Percentiles rank a stretch among this genome's conserved stretches.
These are phyloP conservation scores for Aegilops bicornis DNA, from an alignment of 176 grass and related monocot species.

Conservation along the genomic window DNA sequence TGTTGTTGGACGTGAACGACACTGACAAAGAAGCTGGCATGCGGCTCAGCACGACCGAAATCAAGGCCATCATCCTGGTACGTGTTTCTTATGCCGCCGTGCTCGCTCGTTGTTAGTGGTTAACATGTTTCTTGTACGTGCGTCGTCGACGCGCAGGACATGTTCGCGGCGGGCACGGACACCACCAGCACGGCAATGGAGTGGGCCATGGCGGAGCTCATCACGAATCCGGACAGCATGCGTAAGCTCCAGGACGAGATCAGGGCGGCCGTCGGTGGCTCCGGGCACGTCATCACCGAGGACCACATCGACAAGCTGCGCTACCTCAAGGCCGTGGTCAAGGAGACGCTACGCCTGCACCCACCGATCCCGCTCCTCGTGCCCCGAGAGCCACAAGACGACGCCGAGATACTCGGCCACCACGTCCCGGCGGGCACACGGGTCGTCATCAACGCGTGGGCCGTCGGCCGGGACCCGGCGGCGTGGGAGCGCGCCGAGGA, in stretches of 20 bases:
- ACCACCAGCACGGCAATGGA: constrained; percentile 14
- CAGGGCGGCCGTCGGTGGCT: background rate
- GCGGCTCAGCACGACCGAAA: background rate
- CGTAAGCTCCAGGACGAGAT: constrained; percentile 34
- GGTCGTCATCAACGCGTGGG: background rate
- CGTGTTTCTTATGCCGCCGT: background rate
- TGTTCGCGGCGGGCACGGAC: constrained; percentile 25
- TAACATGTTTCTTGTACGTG: background rate
- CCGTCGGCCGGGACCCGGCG: background rate
- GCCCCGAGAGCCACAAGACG: constrained; percentile 29
- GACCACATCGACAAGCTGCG: background rate
- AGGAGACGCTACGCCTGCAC: constrained; percentile 37
- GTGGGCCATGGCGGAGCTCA: constrained; percentile 44
- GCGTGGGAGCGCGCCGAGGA: constrained; percentile 1
- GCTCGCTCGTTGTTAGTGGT: too few species aligned
- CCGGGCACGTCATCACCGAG: constrained; percentile 19
- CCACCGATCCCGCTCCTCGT: constrained; percentile 31
- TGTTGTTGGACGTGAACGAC: constrained; percentile 3
- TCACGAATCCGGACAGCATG: constrained; percentile 23
- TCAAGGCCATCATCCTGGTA: constrained; percentile 18
- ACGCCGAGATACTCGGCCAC: constrained; percentile 20
- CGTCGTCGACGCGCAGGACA: background rate
- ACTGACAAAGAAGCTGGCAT: background rate
- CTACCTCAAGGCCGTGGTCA: constrained; percentile 30
- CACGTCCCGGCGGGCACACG: background rate